Base-by-base conservation (phyloP, 768 basidiomycete species). In the Boletus insuetus region DNA sequence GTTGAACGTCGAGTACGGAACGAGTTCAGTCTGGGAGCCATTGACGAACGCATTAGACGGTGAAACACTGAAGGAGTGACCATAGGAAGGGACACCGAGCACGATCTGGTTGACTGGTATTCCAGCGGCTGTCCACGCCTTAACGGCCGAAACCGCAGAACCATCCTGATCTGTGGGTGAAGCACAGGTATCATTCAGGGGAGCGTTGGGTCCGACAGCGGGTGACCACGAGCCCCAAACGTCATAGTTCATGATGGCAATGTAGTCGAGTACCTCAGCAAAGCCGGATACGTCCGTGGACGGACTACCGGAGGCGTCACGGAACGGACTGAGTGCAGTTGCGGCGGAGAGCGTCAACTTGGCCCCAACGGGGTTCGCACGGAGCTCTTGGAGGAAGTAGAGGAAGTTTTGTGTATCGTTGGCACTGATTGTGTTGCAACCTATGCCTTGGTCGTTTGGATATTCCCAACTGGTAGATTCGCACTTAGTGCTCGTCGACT, bases 31-130 rank as follows among this genome's bases (percentile, higher is more conserved):
- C 6, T 57, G 42, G n/a, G 77, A 73, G 20, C 63, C 65, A 22
- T 63, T 52, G 4, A 64, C 56, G 55, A 79, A 63, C 0, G 82
- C 82, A 35, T 72, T 62, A 9, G 55, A 60, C 5, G 66, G 44
- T 9, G 76, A 64, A 38, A 81, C 77, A 12, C 55, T 59, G 74
- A 77, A 94, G 11, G 90, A 84, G 68, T 91, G 90, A 0, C 92
- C 92, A 71, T 92, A 95, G 4, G 86, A 72, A 10, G 92, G 82
- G 3, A 95, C 83, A 46, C 90, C 93, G 9, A 97, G 81, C 13
- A 92, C 82, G 55, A 95, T 88, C 73, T 87, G 69, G 55, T 59
- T 4, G 19, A 72, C 67, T 1, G 92, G 89, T 66, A 96, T 86
- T 6, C 91, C 89, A 39, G 93, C 92, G 2, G 68, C 63, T 2